Evolutionary conservation across 2,329 filamentous ascomycete genomes (phyloP), one percentile per base, ranked within the genome.

Genomic region (Colletotrichum chrysophilum): DNA sequence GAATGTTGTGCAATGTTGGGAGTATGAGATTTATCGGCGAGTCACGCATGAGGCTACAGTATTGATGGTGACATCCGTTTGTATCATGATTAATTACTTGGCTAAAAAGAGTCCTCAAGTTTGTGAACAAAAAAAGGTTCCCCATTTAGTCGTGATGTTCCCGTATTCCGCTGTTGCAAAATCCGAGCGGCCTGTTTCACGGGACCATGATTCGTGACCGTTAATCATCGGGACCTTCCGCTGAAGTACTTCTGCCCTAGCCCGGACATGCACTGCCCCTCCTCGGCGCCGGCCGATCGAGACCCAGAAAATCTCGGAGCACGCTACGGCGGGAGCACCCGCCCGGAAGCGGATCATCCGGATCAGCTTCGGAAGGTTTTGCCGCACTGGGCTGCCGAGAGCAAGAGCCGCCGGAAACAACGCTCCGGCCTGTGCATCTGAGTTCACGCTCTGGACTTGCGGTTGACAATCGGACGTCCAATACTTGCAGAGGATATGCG

Each of bases 221-320:
- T 21, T 13, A n/a, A 74, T 60, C 58, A 58, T n/a, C 26, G 13
- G 30, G 24, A 21, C 7, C 36, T 52, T 52, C 43, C 43, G 43
- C 10, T 4, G n/a, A 55, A 52, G 30, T 26, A 58, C 43, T 21
- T 75, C 43, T 14, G 68, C 36, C 24, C 48, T 10, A 66, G 28
- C 3, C 34, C 60, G 21, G 61, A 60, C 68, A 55, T 38, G 52
- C 61, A 34, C 30, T 32, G 38, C 30, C 55, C 56, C 55, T 55
- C 70, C 28, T 58, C 69, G 71, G 66, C 69, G 64, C 69, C 73
- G 73, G 18, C 62, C 56, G 69, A 67, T 58, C 43, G 32, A 38
- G 38, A 21, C 24, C 26, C 62, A 24, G 18, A 58, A 34, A 13
- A 38, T 28, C 58, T 18, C 21, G 71, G 71, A 52, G 48, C 55